phyloP scores from a whole-genome alignment of 352 stramenopile genomes.

The Globisporangium paroecandrum region DNA sequence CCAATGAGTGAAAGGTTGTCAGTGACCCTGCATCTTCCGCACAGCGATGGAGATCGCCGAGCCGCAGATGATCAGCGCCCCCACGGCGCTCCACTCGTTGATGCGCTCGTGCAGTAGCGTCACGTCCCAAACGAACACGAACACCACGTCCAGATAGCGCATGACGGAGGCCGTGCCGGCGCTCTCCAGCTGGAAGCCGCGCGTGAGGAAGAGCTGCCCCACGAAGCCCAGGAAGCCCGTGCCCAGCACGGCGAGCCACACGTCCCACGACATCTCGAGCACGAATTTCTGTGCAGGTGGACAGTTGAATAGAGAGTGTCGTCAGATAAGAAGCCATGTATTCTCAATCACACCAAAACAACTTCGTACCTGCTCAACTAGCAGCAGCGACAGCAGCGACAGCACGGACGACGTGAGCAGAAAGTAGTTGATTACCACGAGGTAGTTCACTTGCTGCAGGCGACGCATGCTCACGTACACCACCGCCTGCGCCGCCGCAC shows the following conservation, averaged over 20 bases:
- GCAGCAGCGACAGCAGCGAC: conserved; percentile 25
- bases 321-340: background rate
- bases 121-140: conserved; percentile 43
- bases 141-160: conserved; percentile 37
- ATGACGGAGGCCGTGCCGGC: conserved; percentile 40
- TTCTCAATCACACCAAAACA: background rate
- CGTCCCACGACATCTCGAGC: conserved; percentile 14
- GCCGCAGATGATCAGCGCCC: conserved; percentile 31
- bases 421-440: conserved; percentile 44
- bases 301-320: background rate
- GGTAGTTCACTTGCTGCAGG: conserved; percentile 29
- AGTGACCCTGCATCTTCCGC: conserved; percentile 14
- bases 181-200: conserved; percentile 42
- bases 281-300: conserved; percentile 18
- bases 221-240: conserved; percentile 35
- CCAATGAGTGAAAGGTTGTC: background rate
- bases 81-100: conserved; percentile 32
- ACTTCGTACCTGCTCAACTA: conserved; percentile 22
- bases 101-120: conserved; percentile 30
- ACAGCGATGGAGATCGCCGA: conserved; percentile 32
- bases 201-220: conserved; percentile 39
- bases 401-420: conserved; percentile 29
- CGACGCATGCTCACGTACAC: conserved; percentile 33
- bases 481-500: conserved; percentile 21
- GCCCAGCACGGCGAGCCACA: conserved; percentile 26